Evolutionary conservation across 208 protist genomes (phyloP), one percentile per base, ranked within the genome.

Genomic region (Crithidia acanthocephali): DNA sequence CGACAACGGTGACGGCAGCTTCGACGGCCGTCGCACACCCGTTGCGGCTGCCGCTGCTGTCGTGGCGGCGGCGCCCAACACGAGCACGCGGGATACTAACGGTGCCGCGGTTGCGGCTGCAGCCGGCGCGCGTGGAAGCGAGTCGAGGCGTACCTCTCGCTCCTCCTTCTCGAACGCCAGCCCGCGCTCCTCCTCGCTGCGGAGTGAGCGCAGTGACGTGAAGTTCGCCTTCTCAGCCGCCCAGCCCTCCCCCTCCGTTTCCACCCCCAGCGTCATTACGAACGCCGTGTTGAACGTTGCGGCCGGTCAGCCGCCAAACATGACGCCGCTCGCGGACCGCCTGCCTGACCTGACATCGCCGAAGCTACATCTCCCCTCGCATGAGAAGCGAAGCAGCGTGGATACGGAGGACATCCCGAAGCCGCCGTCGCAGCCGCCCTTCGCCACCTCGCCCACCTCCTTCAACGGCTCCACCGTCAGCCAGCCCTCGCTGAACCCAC

Each of bases 271-370:
- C 60, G 40, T 5, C n/a, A 56, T 55, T 3, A 52, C 60, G 15
- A 28, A 64, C 20, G 42, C 18, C 8, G 20, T 22, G 0, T 27
- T 52, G 3, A 64, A 52, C 10, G 42, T 27, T 1, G 58, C 58
- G 2, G 1, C 22, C 16, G 58, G 8, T 11, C 37, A 33, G 42
- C 58, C 18, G 40, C 53, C 51, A 7, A n/a, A 58, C 20, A 15
- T 60, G 9, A 18, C 57, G 1, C 48, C 64, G n/a, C 57, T 72
- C 30, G 48, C 57, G 55, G 64, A 71, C 33, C 37, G 64, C 16
- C 58, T 72, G 48, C 72, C 65, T 2, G 65, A 72, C 48, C 58
- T 71, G 25, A 48, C 64, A n/a, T 56, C 53, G 10, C 57, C 52
- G 16, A 27, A 47, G 28, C 30, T 62, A 32, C 72, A 72, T 16